Evolutionary conservation across 768 basidiomycete species (phyloP).

Genomic region (Chiua virens): DNA sequence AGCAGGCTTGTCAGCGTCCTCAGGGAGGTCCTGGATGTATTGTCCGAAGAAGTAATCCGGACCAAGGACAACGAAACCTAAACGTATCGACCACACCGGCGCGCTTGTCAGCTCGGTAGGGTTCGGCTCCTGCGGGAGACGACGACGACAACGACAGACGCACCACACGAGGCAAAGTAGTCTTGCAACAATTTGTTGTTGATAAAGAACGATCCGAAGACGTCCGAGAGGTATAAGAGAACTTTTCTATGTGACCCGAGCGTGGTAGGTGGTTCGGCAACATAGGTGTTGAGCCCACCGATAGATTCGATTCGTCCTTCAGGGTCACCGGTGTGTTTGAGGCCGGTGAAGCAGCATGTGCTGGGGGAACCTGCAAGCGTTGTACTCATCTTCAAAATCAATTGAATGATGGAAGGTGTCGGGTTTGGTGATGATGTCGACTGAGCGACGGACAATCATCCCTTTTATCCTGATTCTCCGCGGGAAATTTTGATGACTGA

Average conservation of each 20-base stretch:
- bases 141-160: constrained; percentile 2
- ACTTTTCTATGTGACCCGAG: constrained; percentile 39
- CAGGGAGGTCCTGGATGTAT: constrained; percentile 36
- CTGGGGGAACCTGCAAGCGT: constrained; percentile 43
- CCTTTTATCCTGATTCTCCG: too few species aligned
- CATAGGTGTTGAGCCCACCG: constrained; percentile 52
- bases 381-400: constrained; percentile 17
- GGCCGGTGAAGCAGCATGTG: constrained; percentile 47
- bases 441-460: too few species aligned
- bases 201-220: constrained; percentile 52
- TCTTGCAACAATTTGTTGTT: constrained; percentile 52
- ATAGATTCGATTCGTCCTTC: constrained; percentile 43
- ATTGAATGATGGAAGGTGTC: too few species aligned
- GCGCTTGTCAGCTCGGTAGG: background rate
- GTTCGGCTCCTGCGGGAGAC: too few species aligned
- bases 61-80: constrained; percentile 58
- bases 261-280: constrained; percentile 50
- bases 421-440: too few species aligned
- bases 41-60: constrained; percentile 63
- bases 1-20: constrained; percentile 27
- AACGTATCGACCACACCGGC: background rate
- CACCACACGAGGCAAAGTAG: constrained; percentile 60
- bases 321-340: constrained; percentile 52
- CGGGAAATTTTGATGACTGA: too few species aligned
- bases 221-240: constrained; percentile 55